Evolutionary conservation across 208 protist genomes (phyloP).

Genomic region (Acanthamoeba triangularis): DNA sequence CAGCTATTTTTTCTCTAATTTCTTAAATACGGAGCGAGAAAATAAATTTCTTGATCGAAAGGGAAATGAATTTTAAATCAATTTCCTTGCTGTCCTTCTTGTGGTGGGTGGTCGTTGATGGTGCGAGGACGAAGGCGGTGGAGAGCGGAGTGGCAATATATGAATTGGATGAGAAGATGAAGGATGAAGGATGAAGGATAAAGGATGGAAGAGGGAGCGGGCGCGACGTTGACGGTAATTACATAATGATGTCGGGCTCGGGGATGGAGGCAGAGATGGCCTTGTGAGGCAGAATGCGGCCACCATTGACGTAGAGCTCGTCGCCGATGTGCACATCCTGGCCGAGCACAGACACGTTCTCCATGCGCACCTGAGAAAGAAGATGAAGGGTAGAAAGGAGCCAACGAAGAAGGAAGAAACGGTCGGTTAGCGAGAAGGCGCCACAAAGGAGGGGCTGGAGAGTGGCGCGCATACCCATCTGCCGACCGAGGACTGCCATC

Average conservation of each 20-base stretch:
- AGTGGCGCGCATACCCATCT: constrained; percentile 73
- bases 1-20: no score
- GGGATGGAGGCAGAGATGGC: constrained; percentile 92
- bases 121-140: no score
- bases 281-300: constrained; percentile 97
- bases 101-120: no score
- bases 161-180: no score
- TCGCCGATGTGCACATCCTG: constrained; percentile 96
- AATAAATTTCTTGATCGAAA: no score
- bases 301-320: constrained; percentile 96
- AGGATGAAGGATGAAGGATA: no score
- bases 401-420: not conserved
- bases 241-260: constrained; percentile 96
- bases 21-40: no score
- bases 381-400: not conserved
- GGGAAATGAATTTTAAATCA: not conserved
- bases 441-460: not conserved
- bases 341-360: constrained; percentile 96
- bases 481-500: constrained; percentile 97
- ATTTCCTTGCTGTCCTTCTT: no score
- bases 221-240: constrained; percentile 64
- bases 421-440: not conserved
- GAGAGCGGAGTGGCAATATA: no score
- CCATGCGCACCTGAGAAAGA: constrained; percentile 94
- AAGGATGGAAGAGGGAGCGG: not conserved